Evolutionary conservation across 129 eudicot species (phyloP).

Genomic region (Scalesia atractyloides): DNA sequence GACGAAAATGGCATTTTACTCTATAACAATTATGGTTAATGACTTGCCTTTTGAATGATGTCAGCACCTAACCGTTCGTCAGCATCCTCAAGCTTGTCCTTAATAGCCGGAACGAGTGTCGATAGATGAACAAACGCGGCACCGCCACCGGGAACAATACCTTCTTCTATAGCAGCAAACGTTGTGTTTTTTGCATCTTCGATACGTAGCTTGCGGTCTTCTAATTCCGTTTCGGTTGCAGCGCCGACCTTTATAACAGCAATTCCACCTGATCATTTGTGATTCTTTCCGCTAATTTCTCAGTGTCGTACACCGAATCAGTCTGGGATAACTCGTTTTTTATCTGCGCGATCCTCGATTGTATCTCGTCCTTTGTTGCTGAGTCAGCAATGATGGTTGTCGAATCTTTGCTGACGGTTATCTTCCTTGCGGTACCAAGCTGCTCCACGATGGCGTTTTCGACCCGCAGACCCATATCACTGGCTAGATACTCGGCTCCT

Average conservation of each 20-base stretch:
- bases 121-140: slow-evolving; percentile 92
- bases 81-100: slow-evolving; percentile 75
- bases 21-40: not conserved
- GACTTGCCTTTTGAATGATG: slow-evolving; percentile 77
- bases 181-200: slow-evolving; percentile 98
- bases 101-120: slow-evolving; percentile 70
- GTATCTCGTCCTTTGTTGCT: slow-evolving; percentile 91
- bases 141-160: slow-evolving; percentile 97
- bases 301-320: slow-evolving; percentile 79
- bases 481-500: slow-evolving; percentile 95
- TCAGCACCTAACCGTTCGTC: slow-evolving; percentile 92
- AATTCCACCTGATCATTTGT: slow-evolving; percentile 91
- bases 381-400: slow-evolving; percentile 92
- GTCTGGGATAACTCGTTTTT: slow-evolving; percentile 79
- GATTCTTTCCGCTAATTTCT: slow-evolving; percentile 86
- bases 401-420: slow-evolving; percentile 72
- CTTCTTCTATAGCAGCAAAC: slow-evolving; percentile 96
- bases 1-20: not conserved
- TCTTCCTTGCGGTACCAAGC: slow-evolving; percentile 83
- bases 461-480: slow-evolving; percentile 67
- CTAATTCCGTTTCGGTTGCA: slow-evolving; percentile 88
- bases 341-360: slow-evolving; percentile 76
- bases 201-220: slow-evolving; percentile 84
- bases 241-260: slow-evolving; percentile 97
- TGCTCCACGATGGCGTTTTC: slow-evolving; percentile 75